phyloP scores from a whole-genome alignment of 1,139 yeast genomes.

The Blastobotrys elegans region DNA sequence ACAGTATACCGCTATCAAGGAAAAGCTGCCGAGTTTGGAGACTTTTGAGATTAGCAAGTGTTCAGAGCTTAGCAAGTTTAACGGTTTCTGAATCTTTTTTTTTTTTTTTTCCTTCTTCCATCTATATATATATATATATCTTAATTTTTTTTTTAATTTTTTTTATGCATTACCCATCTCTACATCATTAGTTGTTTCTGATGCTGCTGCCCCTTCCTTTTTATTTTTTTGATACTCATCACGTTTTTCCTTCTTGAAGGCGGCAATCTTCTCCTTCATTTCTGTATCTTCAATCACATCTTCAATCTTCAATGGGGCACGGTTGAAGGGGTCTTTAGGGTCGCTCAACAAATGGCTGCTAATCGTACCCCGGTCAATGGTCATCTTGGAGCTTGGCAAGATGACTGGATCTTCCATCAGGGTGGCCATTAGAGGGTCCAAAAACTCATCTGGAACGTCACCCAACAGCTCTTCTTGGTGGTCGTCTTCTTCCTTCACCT shows the following conservation, averaged over 20 bases:
- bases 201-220: not conserved
- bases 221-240: slow-evolving; percentile 36
- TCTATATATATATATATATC: too few relatives aligned
- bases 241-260: slow-evolving; percentile 41
- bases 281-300: slow-evolving; percentile 75
- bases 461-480: slow-evolving; percentile 85
- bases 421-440: slow-evolving; percentile 95
- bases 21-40: too few relatives aligned
- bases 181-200: too few relatives aligned
- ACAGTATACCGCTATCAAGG: too few relatives aligned
- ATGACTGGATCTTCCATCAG: slow-evolving; percentile 94
- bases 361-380: slow-evolving; percentile 85
- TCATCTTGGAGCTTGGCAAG: slow-evolving; percentile 77
- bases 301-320: slow-evolving; percentile 83
- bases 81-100: too few relatives aligned
- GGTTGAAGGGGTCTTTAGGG: slow-evolving; percentile 94
- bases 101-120: too few relatives aligned
- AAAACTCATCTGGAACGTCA: slow-evolving; percentile 91
- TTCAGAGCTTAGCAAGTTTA: too few relatives aligned
- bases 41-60: too few relatives aligned
- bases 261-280: slow-evolving; percentile 55
- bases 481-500: slow-evolving; percentile 51
- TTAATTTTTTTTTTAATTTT: too few relatives aligned
- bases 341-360: slow-evolving; percentile 92
- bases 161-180: not conserved